phyloP scores from a whole-genome alignment of 306 rosid genomes.

The Cyamopsis tetragonoloba region DNA sequence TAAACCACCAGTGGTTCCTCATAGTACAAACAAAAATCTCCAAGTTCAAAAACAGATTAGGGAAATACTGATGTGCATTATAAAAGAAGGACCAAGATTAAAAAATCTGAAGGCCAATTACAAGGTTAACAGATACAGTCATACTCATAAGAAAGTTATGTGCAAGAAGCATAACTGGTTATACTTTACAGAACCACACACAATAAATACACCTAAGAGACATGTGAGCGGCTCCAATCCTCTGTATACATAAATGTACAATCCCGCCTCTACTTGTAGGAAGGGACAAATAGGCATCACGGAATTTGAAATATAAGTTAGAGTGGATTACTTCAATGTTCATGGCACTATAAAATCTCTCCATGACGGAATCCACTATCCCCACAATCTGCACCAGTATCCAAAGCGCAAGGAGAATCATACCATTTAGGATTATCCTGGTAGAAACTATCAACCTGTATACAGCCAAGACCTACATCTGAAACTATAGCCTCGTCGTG shows the following conservation, averaged over 20 bases:
- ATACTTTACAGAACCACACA: slow-evolving; percentile 56
- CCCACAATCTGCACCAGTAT: slow-evolving; percentile 81
- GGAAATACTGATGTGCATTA: slow-evolving; percentile 33
- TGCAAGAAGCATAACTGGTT: slow-evolving; percentile 39
- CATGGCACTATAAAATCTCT: slow-evolving; percentile 72
- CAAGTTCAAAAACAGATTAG: slow-evolving; percentile 17
- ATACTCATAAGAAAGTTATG: slow-evolving; percentile 41
- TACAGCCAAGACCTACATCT: slow-evolving; percentile 90
- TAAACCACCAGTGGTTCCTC: slow-evolving; percentile 27
- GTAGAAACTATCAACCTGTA: slow-evolving; percentile 95
- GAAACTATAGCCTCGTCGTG: slow-evolving; percentile 75
- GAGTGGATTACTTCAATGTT: slow-evolving; percentile 40
- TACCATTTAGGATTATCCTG: slow-evolving; percentile 92
- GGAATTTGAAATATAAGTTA: slow-evolving; percentile 50
- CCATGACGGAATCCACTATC: slow-evolving; percentile 83
- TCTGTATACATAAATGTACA: slow-evolving; percentile 91
- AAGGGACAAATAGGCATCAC: slow-evolving; percentile 44
- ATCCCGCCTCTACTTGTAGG: slow-evolving; percentile 57
- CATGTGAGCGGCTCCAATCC: slow-evolving; percentile 61
- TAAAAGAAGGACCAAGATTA: slow-evolving; percentile 33
- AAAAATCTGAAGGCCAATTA: slow-evolving; percentile 40
- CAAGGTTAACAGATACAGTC: slow-evolving; percentile 42
- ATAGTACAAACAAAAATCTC: slow-evolving; percentile 36
- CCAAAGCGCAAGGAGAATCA: slow-evolving; percentile 97
- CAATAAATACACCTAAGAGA: slow-evolving; percentile 54